Evolutionary conservation across 2,329 filamentous ascomycete species (phyloP).

Genomic region (Xylaria sp.): DNA sequence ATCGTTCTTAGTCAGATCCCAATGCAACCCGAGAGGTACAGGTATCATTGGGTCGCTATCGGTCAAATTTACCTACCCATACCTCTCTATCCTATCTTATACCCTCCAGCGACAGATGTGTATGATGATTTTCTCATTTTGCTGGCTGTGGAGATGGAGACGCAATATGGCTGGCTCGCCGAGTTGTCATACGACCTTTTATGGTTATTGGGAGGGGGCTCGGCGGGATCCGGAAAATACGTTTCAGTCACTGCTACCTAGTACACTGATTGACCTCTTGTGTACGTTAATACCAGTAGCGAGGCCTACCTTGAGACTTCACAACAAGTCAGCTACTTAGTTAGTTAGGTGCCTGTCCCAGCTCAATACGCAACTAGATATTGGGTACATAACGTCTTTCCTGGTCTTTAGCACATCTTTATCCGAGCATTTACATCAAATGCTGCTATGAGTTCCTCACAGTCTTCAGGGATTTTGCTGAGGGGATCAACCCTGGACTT

Average conservation of each 20-base stretch:
- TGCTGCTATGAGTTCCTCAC: background rate
- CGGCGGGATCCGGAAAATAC: constrained; percentile 1
- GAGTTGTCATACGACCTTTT: background rate
- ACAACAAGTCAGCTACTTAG: too few species aligned
- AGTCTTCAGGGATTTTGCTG: background rate
- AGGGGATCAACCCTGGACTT: background rate
- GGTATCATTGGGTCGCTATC: constrained; percentile 17
- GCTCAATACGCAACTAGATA: too few species aligned
- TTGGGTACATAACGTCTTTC: too few species aligned
- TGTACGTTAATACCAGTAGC: background rate
- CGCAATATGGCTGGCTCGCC: constrained; percentile 1
- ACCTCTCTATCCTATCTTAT: background rate
- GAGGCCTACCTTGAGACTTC: background rate
- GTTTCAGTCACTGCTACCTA: too few species aligned
- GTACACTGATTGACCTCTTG: background rate
- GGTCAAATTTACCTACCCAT: constrained; percentile 3
- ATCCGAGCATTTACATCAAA: too few species aligned
- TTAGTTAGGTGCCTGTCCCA: too few species aligned
- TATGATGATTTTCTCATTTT: constrained; percentile 15
- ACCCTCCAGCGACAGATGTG: constrained; percentile 13
- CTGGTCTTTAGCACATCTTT: too few species aligned
- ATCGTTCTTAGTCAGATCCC: constrained; percentile 37
- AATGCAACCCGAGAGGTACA: constrained; percentile 30
- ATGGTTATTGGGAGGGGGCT: background rate
- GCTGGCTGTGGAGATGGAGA: constrained; percentile 17